A percentile compares a stretch with the other conserved stretches of the same genome.
Conservation (phyloP, 169 alveolate genomes). For the Sarcocystis neurona region DNA sequence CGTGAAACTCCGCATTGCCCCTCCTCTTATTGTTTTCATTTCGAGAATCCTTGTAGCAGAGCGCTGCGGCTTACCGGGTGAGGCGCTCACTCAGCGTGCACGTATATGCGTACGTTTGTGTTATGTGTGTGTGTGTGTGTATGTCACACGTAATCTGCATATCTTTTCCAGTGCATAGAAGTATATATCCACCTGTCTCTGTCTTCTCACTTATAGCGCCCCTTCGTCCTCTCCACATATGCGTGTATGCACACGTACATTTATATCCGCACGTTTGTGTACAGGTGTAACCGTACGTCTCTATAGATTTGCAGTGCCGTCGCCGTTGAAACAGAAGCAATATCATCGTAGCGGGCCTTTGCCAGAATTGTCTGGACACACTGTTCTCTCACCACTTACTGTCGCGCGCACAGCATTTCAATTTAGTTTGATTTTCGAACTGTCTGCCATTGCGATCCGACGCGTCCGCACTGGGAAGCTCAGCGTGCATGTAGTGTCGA, state of each 20-base stretch:
- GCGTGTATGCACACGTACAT: background rate
- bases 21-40: background rate
- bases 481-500: too few relatives aligned
- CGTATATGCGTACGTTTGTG: background rate
- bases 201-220: too few relatives aligned
- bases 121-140: too few relatives aligned
- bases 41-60: background rate
- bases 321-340: too few relatives aligned
- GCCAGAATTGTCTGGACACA: too few relatives aligned
- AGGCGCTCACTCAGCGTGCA: background rate
- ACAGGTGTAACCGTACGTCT: background rate
- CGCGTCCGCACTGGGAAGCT: too few relatives aligned
- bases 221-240: background rate
- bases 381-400: too few relatives aligned
- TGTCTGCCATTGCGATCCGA: too few relatives aligned
- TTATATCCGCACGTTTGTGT: background rate
- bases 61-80: background rate
- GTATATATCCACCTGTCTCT: background rate
- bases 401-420: too few relatives aligned
- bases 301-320: background rate
- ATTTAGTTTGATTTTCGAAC: too few relatives aligned
- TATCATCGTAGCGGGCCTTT: too few relatives aligned
- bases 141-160: background rate
- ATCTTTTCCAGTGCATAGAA: background rate
- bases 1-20: background rate